Evolutionary conservation across 1,284 basidiomycete species (phyloP).

Genomic region (Papiliotrema fonsecae): DNA sequence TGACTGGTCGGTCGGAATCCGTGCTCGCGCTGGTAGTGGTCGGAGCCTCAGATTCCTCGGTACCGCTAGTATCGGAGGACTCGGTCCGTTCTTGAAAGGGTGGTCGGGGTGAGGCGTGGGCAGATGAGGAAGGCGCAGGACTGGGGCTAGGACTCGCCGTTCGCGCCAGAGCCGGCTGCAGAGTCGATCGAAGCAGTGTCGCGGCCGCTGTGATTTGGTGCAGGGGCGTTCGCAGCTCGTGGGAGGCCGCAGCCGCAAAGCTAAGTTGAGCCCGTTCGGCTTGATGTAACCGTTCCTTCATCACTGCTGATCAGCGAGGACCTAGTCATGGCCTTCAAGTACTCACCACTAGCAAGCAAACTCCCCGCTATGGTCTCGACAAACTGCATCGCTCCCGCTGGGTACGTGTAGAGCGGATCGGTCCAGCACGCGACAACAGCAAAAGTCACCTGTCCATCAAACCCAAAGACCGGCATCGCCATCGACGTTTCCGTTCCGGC

Average conservation of each 20-base stretch:
- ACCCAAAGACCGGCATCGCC: slow-evolving; percentile 43
- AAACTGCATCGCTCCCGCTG: slow-evolving; percentile 37
- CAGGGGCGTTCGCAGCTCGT: slow-evolving; percentile 31
- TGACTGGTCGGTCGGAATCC: not conserved
- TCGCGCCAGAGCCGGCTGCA: not conserved
- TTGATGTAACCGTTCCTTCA: slow-evolving; percentile 22
- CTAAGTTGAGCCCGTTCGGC: slow-evolving; percentile 24
- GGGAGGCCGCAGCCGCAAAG: slow-evolving; percentile 30
- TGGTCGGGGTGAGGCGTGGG: not conserved
- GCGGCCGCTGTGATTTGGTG: slow-evolving; percentile 26
- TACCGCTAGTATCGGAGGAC: not conserved
- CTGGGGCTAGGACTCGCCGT: not conserved
- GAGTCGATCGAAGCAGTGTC: slow-evolving; percentile 9
- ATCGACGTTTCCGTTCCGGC: slow-evolving; percentile 32
- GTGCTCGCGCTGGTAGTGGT: not conserved
- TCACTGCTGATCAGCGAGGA: slow-evolving; percentile 13
- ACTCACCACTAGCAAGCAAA: slow-evolving; percentile 28
- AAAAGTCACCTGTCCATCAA: slow-evolving; percentile 40
- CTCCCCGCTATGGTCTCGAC: slow-evolving; percentile 36
- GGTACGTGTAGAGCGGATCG: slow-evolving; percentile 39
- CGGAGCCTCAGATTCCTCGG: not conserved
- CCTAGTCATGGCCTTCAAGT: no score
- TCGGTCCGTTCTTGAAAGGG: not conserved
- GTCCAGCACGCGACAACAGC: slow-evolving; percentile 40
- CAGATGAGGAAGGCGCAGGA: not conserved